Evolutionary conservation across 2,329 filamentous ascomycete genomes (phyloP).

Genomic region (Podosphaera xanthii): DNA sequence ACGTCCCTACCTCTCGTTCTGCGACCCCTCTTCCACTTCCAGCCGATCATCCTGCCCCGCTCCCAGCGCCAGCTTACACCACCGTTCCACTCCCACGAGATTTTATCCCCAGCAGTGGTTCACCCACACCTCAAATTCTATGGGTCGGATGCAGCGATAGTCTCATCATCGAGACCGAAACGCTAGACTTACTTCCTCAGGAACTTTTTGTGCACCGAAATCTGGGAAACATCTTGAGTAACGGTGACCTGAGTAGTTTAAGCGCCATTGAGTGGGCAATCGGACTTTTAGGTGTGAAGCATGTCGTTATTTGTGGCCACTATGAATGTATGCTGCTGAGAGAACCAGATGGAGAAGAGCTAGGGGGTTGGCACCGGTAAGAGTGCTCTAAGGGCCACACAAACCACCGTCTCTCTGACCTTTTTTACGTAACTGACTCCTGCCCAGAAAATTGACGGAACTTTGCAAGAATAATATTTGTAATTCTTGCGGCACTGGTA

Average conservation of each 20-base stretch:
- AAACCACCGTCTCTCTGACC: conserved; percentile 2
- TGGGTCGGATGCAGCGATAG: conserved; percentile 50
- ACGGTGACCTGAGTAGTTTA: conserved; percentile 30
- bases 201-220: conserved; percentile 51
- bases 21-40: no score
- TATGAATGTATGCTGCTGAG: conserved; percentile 30
- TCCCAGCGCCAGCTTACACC: neutral
- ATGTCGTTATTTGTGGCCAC: conserved; percentile 31
- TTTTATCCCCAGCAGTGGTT: conserved; percentile 3
- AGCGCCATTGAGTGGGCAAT: conserved; percentile 43
- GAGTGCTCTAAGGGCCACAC: conserved; percentile 18
- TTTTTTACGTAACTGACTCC: neutral
- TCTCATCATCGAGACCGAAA: conserved; percentile 39
- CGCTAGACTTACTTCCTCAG: conserved; percentile 35
- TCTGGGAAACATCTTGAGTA: conserved; percentile 41
- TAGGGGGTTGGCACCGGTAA: conserved; percentile 26
- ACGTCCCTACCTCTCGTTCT: no score
- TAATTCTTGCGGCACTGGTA: conserved; percentile 19
- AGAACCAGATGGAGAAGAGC: conserved; percentile 19
- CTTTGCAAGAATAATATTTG: conserved; percentile 1
- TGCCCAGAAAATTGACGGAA: neutral
- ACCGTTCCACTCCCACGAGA: conserved; percentile 2
- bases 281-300: conserved; percentile 33
- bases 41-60: no score
- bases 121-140: conserved; percentile 24